Evolutionary conservation across 73 alveolate genomes (phyloP).

Genomic region (Breviolum minutum): DNA sequence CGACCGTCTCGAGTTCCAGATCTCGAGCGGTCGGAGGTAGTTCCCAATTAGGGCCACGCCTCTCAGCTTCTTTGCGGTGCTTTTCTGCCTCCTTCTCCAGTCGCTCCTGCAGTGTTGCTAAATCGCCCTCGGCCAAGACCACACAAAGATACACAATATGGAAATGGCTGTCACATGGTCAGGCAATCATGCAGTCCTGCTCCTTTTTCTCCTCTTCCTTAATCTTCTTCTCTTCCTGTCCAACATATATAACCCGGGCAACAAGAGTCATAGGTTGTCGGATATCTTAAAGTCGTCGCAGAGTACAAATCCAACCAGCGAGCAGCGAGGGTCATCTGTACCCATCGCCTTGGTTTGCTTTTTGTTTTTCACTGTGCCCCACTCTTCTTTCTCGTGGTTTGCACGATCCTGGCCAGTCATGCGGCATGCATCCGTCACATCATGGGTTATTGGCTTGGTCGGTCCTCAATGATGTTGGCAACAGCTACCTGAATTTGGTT

Average conservation of each 20-base stretch:
- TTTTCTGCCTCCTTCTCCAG: conserved; percentile 72
- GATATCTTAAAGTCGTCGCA: background rate
- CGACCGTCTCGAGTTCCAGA: background rate
- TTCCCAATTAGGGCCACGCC: background rate
- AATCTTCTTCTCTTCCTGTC: conserved; percentile 46
- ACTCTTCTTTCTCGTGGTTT: conserved; percentile 83
- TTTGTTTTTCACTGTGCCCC: conserved; percentile 89
- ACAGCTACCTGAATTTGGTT: conserved; percentile 86
- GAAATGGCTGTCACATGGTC: background rate
- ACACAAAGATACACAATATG: background rate
- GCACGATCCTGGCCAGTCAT: conserved; percentile 64
- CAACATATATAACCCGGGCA: background rate
- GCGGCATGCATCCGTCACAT: background rate
- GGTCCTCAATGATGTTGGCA: conserved; percentile 80
- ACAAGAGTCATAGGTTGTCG: background rate
- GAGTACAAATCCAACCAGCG: no score
- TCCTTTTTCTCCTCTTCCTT: conserved; percentile 87
- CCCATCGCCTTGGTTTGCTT: conserved; percentile 65
- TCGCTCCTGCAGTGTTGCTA: conserved; percentile 15
- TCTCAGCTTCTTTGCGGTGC: conserved; percentile 84
- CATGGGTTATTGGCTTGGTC: background rate
- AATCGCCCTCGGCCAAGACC: background rate
- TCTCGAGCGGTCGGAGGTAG: background rate
- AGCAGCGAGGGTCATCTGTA: background rate
- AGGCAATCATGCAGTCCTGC: conserved; percentile 6